These are phyloP conservation scores for Botrytis sinoallii DNA, from an alignment of 2,329 filamentous ascomycete genomes.

Conservation along the genomic window DNA sequence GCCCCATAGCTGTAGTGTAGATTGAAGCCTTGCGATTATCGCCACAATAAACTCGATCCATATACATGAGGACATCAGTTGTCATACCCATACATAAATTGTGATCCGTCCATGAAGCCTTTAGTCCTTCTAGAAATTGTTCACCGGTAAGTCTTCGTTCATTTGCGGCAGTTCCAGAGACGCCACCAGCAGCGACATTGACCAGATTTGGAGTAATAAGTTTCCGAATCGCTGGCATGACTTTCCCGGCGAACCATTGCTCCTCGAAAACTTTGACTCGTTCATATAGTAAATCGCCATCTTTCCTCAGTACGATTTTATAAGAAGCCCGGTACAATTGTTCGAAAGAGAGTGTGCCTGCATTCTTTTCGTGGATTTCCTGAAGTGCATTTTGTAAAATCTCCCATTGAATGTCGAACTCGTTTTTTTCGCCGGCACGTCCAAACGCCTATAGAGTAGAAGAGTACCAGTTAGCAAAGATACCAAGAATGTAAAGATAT, in stretches of 20 bases:
- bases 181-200: conserved; percentile 55
- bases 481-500: neutral
- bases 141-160: conserved; percentile 80
- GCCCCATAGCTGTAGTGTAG: conserved; percentile 77
- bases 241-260: conserved; percentile 71
- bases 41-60: conserved; percentile 79
- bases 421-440: conserved; percentile 57
- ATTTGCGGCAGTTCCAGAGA: conserved; percentile 61
- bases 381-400: conserved; percentile 71
- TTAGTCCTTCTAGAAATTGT: conserved; percentile 73
- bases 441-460: conserved; percentile 48
- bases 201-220: conserved; percentile 69
- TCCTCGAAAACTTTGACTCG: conserved; percentile 78
- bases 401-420: conserved; percentile 84
- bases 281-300: conserved; percentile 77
- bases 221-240: conserved; percentile 66
- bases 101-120: conserved; percentile 82
- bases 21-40: conserved; percentile 75
- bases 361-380: conserved; percentile 91
- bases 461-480: conserved; percentile 17
- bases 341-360: conserved; percentile 87
- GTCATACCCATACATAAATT: conserved; percentile 95
- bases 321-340: conserved; percentile 92
- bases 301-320: conserved; percentile 86
- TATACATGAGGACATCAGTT: conserved; percentile 95